Base-by-base conservation (phyloP, 352 stramenopile species). In the Globisporangium polare region DNA sequence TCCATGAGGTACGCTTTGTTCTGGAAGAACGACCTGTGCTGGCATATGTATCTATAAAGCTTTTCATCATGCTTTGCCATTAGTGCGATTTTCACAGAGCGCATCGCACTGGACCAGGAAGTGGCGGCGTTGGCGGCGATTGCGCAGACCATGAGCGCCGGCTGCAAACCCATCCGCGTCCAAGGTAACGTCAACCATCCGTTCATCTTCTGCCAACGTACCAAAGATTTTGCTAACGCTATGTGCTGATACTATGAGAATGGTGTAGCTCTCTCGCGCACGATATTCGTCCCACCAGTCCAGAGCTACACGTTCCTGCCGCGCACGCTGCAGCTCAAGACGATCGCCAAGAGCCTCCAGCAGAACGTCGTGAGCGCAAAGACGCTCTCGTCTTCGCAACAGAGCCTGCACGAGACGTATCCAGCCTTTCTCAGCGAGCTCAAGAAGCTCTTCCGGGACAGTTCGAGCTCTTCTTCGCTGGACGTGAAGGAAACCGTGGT, bases 241-340 rank as follows among this genome's bases (percentile, higher is more conserved):
- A 17, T 31, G 3, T 24, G n/a, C n/a, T 37, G 3, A 55, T 26
- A 9, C 1, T 45, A 2, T 29, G 8, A 24, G 33, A 29, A 42
- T 55, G 46, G 3, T 18, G 15, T 53, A 83, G 74, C 78, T 39
- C 64, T 83, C 26, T 69, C 63, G 6, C 59, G 65, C 15, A 65
- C 37, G 43, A 58, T 80, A 0, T 27, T 50, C 1, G 67, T 80
- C 13, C 35, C 60, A 27, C 71, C 74, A 35, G 3, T 76, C 1
- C 67, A 80, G 56, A 80, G 72, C 53, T 86, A 75, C 35, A 24
- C 65, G 12, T 62, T 81, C 9, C 74, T 61, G 6, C 74, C 77
- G 1, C 66, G 72, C 12, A 80, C 73, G 9, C 50, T 80, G 6
- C 71, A 78, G 24, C 54, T 83, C 24, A 62, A 62, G 24, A 39